These are phyloP conservation scores for Spergularia marina DNA, from an alignment of 148 eudicot species.

Conservation along the genomic window DNA sequence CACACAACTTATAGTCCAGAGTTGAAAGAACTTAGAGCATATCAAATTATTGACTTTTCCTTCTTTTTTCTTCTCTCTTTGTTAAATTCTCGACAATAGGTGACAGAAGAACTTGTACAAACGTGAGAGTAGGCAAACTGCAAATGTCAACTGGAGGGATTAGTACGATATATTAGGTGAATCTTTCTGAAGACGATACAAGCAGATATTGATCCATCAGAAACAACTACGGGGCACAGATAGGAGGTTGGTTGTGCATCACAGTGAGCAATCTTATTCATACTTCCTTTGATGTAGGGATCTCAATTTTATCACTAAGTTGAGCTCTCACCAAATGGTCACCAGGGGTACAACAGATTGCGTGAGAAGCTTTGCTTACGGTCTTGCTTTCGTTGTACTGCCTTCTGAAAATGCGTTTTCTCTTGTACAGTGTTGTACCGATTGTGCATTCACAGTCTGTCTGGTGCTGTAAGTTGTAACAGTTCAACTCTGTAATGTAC, in stretches of 20 bases:
- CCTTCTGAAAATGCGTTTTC: no score
- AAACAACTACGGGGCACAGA: not conserved
- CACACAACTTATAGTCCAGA: not conserved
- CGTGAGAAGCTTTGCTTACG: no score
- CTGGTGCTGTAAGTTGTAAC: no score
- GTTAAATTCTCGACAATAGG: constrained; percentile 13
- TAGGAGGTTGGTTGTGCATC: constrained; percentile 10
- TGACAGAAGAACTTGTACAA: constrained; percentile 23
- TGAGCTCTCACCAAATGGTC: no score
- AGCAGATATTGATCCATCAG: not conserved
- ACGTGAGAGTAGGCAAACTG: constrained; percentile 1
- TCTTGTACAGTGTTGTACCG: no score
- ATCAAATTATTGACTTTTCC: not conserved
- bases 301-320: not conserved
- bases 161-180: no score
- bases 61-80: not conserved
- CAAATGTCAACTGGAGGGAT: not conserved
- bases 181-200: not conserved
- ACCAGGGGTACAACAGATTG: not conserved
- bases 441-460: no score
- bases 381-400: no score
- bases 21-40: not conserved
- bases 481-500: no score
- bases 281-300: not conserved
- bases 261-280: not conserved